These are phyloP conservation scores for Chaetomium fimeti DNA, from an alignment of 495 filamentous ascomycete genomes.

Conservation along the genomic window DNA sequence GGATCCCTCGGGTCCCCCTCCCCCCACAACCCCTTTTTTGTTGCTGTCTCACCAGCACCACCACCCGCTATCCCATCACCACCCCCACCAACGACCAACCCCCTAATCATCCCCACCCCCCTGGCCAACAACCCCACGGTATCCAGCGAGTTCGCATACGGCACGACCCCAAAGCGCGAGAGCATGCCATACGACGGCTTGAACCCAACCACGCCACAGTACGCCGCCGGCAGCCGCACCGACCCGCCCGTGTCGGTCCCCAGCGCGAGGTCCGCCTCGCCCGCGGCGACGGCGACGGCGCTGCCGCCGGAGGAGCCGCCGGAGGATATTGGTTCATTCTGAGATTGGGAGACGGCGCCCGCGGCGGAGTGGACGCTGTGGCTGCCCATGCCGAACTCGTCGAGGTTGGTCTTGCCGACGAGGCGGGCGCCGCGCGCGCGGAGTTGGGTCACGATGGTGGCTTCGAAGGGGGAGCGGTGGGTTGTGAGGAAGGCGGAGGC, in stretches of 20 bases:
- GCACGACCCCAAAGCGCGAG: conserved; percentile 85
- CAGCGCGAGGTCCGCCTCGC: conserved; percentile 71
- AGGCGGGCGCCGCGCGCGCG: conserved; percentile 63
- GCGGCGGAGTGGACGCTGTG: conserved; percentile 75
- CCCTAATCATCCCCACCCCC: conserved; percentile 47
- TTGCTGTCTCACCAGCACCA: too few species aligned
- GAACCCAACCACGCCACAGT: conserved; percentile 82
- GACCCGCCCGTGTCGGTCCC: conserved; percentile 96
- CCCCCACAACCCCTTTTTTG: conserved; percentile 36
- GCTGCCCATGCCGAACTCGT: conserved; percentile 98
- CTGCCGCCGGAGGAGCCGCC: conserved; percentile 95
- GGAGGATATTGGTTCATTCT: not conserved
- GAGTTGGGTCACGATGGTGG: conserved; percentile 71
- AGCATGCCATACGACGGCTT: conserved; percentile 74
- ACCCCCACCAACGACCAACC: conserved; percentile 52
- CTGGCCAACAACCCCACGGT: conserved; percentile 80
- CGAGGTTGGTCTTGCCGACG: conserved; percentile 83
- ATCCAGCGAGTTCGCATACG: conserved; percentile 94
- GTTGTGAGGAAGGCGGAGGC: conserved; percentile 71
- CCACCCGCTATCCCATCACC: conserved; percentile 24
- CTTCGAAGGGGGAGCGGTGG: conserved; percentile 75
- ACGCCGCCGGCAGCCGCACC: conserved; percentile 87
- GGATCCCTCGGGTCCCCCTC: conserved; percentile 72
- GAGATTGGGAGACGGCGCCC: conserved; percentile 56
- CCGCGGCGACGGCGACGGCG: conserved; percentile 75